Evolutionary conservation across 2,329 filamentous ascomycete species (phyloP).

Genomic region (Fusarium mexicanum): DNA sequence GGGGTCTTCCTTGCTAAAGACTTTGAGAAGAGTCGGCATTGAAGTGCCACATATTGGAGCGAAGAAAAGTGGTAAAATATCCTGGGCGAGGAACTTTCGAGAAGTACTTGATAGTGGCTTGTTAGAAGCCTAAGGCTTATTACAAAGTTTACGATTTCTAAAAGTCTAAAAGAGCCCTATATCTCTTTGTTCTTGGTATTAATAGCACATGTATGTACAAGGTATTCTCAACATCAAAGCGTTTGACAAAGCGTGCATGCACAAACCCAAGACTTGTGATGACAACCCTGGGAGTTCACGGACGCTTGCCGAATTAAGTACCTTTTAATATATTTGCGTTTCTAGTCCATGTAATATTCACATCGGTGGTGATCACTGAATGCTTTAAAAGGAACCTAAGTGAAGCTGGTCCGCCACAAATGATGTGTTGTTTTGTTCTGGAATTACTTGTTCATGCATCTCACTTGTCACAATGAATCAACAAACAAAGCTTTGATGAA

Average conservation of each 20-base stretch:
- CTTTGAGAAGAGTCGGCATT: conserved; percentile 51
- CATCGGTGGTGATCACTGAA: not conserved
- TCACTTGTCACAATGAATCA: not conserved
- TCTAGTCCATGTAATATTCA: not conserved
- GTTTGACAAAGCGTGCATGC: not conserved
- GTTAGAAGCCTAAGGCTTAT: conserved; percentile 23
- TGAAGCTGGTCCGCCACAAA: not conserved
- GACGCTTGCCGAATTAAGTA: not conserved
- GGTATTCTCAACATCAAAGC: not conserved
- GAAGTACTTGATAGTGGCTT: conserved; percentile 52
- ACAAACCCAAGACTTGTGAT: not conserved
- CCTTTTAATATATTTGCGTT: not conserved
- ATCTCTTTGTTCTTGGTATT: not conserved
- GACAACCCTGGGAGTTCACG: not conserved
- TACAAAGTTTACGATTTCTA: not conserved
- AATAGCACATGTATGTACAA: not conserved
- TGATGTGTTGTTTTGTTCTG: not conserved
- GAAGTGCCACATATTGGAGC: conserved; percentile 51
- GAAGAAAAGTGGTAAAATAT: conserved; percentile 35
- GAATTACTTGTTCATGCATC: conserved; percentile 10
- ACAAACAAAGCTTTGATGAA: not conserved
- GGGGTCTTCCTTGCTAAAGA: conserved; percentile 48
- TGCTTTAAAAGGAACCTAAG: not conserved
- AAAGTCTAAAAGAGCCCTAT: not conserved
- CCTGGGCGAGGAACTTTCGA: conserved; percentile 56